phyloP scores from a whole-genome alignment of 1,284 basidiomycete genomes.

The Serendipita sp. region DNA sequence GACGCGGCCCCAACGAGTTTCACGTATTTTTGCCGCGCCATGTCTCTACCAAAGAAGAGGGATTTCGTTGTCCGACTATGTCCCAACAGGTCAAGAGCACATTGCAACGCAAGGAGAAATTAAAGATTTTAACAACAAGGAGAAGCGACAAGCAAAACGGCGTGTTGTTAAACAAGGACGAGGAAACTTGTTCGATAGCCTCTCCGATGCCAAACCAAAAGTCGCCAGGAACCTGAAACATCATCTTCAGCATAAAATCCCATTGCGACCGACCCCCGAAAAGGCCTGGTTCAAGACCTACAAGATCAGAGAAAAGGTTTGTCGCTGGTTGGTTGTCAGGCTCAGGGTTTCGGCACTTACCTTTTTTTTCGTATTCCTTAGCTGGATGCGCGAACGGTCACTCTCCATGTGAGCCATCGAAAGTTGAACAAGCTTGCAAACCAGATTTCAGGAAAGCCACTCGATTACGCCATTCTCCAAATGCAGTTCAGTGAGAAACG shows the following conservation, averaged over 20 bases:
- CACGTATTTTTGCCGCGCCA: neutral
- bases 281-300: neutral
- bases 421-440: slow-evolving; percentile 81
- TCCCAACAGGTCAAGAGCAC: neutral
- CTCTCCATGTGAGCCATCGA: slow-evolving; percentile 32
- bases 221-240: neutral
- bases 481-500: slow-evolving; percentile 93
- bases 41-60: neutral
- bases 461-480: slow-evolving; percentile 90
- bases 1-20: neutral
- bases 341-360: neutral
- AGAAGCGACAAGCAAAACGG: neutral
- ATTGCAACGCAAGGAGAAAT: neutral
- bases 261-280: neutral
- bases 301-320: neutral
- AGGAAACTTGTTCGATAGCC: slow-evolving; percentile 38
- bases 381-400: neutral
- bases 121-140: neutral
- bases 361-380: neutral
- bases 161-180: slow-evolving; percentile 25
- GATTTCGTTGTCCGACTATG: neutral
- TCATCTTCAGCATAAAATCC: neutral
- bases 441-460: slow-evolving; percentile 78
- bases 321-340: neutral
- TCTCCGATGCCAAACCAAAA: neutral